Conservation (phyloP, 306 rosid genomes). For the Nissolia schottii region DNA sequence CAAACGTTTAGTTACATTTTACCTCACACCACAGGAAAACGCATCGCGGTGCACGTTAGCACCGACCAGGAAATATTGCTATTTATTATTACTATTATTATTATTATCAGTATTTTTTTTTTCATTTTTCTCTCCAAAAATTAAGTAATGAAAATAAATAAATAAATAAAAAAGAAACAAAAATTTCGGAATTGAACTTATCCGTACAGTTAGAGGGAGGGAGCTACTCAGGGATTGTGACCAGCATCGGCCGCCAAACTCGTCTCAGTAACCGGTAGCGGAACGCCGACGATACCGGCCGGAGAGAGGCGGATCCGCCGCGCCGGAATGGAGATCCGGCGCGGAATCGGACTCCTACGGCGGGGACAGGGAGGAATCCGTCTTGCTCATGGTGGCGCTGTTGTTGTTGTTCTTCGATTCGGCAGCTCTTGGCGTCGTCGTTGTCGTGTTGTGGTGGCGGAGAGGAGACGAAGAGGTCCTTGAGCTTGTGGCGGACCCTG, state of each 20-base stretch:
- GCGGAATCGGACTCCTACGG: conserved; percentile 10
- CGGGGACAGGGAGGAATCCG: conserved; percentile 27
- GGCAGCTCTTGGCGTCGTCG: not conserved
- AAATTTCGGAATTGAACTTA: conserved; percentile 6
- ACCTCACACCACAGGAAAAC: not conserved
- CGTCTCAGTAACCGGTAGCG: conserved; percentile 72
- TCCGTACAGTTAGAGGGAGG: conserved; percentile 32
- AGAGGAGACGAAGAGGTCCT: conserved; percentile 78
- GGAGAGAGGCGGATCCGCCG: conserved; percentile 37
- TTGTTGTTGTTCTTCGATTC: conserved; percentile 31
- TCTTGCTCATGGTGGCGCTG: conserved; percentile 16
- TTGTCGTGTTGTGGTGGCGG: conserved; percentile 45
- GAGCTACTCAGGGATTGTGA: conserved; percentile 68
- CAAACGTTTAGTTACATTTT: conserved; percentile 7
- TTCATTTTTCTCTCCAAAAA: not conserved
- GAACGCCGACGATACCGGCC: conserved; percentile 62
- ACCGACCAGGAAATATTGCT: not conserved
- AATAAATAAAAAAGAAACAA: not conserved
- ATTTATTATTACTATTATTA: not conserved
- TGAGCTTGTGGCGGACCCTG: conserved; percentile 65
- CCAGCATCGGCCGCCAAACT: conserved; percentile 83
- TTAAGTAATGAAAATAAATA: conserved; percentile 11
- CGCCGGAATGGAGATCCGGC: conserved; percentile 34
- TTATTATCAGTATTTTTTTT: not conserved
- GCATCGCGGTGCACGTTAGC: conserved; percentile 30